A percentile compares a stretch with the other conserved stretches of the same genome.
Evolutionary conservation across 2,329 filamentous ascomycete species (phyloP).

Genomic region (Ophiostoma perfectum): DNA sequence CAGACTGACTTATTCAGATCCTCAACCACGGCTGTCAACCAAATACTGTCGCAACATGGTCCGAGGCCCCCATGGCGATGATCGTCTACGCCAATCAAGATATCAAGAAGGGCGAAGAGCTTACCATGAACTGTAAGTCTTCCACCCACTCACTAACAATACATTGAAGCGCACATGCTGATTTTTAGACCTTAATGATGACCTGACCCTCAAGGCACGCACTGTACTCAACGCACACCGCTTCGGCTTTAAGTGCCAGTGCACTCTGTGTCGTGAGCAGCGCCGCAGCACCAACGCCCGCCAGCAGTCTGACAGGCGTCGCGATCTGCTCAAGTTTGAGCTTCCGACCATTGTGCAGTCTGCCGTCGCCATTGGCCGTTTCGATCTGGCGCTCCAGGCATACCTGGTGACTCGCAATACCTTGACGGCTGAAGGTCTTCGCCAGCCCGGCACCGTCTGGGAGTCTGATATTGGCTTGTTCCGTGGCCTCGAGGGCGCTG

Average conservation of each 20-base stretch:
- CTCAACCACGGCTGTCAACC: constrained; percentile 32
- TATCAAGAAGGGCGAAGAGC: constrained; percentile 31
- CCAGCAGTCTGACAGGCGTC: constrained; percentile 29
- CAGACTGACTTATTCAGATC: constrained; percentile 9
- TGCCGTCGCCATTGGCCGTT: background rate
- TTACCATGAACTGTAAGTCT: constrained; percentile 32
- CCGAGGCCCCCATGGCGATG: constrained; percentile 28
- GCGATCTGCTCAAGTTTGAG: constrained; percentile 15
- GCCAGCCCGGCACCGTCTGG: constrained; percentile 4
- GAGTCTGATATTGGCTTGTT: constrained; percentile 1
- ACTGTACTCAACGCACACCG: constrained; percentile 24
- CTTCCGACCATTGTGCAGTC: background rate
- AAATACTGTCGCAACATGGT: constrained; percentile 20
- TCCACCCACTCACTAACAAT: background rate
- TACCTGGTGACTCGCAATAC: background rate
- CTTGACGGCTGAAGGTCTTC: constrained; percentile 11
- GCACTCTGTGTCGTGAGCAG: constrained; percentile 27
- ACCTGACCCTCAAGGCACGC: constrained; percentile 27
- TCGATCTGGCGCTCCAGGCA: constrained; percentile 28
- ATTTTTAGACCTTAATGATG: constrained; percentile 24
- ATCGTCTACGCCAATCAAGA: constrained; percentile 28
- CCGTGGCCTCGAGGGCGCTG: background rate
- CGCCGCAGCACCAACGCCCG: constrained; percentile 13
- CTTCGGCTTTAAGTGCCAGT: constrained; percentile 32
- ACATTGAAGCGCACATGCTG: background rate